Conservation (phyloP, 2,329 filamentous ascomycete species). For the Aureobasidium sp. region DNA sequence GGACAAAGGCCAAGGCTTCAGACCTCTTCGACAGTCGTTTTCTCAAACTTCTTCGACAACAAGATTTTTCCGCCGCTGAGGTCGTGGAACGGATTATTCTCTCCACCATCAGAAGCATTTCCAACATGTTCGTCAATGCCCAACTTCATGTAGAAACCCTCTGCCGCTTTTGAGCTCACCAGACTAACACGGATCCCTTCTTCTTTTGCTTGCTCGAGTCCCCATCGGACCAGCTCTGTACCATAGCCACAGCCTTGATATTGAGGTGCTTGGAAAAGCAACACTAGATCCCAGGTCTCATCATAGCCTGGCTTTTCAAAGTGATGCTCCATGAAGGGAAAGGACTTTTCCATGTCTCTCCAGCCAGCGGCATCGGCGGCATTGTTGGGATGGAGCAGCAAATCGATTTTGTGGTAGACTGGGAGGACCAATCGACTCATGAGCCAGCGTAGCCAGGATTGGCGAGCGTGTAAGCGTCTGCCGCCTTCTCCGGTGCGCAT, state of each 20-base stretch:
- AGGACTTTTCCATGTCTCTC: neutral
- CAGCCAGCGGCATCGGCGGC: neutral
- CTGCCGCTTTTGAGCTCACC: neutral
- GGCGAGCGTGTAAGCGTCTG: neutral
- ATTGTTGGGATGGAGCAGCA: neutral
- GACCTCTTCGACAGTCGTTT: neutral
- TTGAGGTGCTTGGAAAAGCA: neutral
- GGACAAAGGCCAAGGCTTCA: neutral
- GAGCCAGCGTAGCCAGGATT: neutral
- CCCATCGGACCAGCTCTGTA: neutral
- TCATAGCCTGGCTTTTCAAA: neutral
- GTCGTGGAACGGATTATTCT: neutral
- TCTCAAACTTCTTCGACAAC: neutral
- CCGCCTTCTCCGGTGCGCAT: neutral
- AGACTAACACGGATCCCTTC: neutral
- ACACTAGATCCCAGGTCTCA: neutral
- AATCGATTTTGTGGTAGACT: neutral
- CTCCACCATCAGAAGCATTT: neutral
- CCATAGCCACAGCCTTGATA: neutral
- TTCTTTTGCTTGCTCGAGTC: neutral
- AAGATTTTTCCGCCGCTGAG: neutral
- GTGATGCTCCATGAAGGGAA: neutral
- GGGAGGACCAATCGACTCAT: neutral
- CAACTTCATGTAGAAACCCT: neutral
- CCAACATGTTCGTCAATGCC: neutral